These are phyloP conservation scores for Sporisorium sorghi DNA, from an alignment of 1,284 basidiomycete genomes.

Conservation along the genomic window DNA sequence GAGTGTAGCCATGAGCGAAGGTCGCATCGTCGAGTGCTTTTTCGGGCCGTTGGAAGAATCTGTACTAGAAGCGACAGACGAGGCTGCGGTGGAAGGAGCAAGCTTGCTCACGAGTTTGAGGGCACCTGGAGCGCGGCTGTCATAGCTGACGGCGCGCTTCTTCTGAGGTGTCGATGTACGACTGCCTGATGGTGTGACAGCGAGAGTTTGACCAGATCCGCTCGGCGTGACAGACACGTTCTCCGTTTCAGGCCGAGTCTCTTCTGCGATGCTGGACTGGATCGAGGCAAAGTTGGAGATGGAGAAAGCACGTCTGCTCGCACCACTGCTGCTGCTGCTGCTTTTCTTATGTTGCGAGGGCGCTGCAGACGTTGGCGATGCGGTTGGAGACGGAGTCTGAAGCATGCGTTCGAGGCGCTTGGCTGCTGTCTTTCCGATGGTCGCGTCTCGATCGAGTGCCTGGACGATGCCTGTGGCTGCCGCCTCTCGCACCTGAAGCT, in stretches of 20 bases:
- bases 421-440: conserved; percentile 58
- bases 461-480: conserved; percentile 42
- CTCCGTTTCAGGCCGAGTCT: conserved; percentile 5
- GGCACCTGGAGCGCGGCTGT: conserved; percentile 18
- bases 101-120: conserved; percentile 29
- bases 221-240: not conserved
- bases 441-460: conserved; percentile 51
- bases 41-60: conserved; percentile 6
- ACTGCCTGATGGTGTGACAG: conserved; percentile 2
- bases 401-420: conserved; percentile 57
- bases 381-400: conserved; percentile 21
- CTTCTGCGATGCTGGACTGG: conserved; percentile 40
- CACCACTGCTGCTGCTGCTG: conserved; percentile 1
- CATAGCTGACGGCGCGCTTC: conserved; percentile 46
- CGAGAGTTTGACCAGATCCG: too few species aligned
- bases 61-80: conserved; percentile 18
- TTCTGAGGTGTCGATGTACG: conserved; percentile 26
- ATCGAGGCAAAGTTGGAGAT: conserved; percentile 34
- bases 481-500: conserved; percentile 24
- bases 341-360: conserved; percentile 11
- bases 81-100: conserved; percentile 17
- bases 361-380: conserved; percentile 23
- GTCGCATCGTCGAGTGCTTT: conserved; percentile 14
- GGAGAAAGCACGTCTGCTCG: conserved; percentile 35
- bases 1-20: conserved; percentile 38